Percentiles rank a stretch among this genome's conserved stretches.
phyloP scores from a whole-genome alignment of 345 rosid species.

The Pugionium cornutum region DNA sequence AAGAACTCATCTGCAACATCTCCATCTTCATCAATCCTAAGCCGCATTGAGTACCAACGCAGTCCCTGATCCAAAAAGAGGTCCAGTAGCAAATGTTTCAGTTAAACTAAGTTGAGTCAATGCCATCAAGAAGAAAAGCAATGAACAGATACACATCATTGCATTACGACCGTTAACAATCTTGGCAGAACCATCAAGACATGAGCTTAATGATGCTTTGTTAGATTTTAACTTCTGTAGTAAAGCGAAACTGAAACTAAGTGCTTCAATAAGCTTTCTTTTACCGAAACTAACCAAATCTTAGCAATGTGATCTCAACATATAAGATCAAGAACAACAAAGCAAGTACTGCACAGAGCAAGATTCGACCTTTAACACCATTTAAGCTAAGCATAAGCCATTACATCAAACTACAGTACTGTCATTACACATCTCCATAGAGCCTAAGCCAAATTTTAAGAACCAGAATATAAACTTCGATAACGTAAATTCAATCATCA shows the following conservation, averaged over 20 bases:
- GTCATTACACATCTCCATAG: slow-evolving; percentile 1
- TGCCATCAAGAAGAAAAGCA: neutral
- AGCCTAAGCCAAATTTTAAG: neutral
- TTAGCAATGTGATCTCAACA: too few species aligned
- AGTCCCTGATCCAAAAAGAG: slow-evolving; percentile 62
- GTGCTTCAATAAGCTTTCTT: neutral
- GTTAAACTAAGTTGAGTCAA: slow-evolving; percentile 7
- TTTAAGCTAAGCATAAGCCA: too few species aligned
- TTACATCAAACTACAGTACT: too few species aligned
- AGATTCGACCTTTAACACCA: too few species aligned
- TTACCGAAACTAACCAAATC: neutral
- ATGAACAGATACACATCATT: too few species aligned
- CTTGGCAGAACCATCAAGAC: too few species aligned
- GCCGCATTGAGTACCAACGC: slow-evolving; percentile 75
- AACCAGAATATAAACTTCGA: too few species aligned
- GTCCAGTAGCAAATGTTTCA: neutral
- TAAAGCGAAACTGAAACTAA: neutral
- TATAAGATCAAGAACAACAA: too few species aligned
- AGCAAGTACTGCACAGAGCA: too few species aligned
- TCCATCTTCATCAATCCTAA: slow-evolving; percentile 89
- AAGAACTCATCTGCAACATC: slow-evolving; percentile 95
- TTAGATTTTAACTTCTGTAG: too few species aligned
- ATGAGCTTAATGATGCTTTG: neutral
- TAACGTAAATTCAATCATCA: neutral
- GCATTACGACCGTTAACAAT: too few species aligned